phyloP scores from a whole-genome alignment of 306 rosid genomes.

The Acmispon strigosus region DNA sequence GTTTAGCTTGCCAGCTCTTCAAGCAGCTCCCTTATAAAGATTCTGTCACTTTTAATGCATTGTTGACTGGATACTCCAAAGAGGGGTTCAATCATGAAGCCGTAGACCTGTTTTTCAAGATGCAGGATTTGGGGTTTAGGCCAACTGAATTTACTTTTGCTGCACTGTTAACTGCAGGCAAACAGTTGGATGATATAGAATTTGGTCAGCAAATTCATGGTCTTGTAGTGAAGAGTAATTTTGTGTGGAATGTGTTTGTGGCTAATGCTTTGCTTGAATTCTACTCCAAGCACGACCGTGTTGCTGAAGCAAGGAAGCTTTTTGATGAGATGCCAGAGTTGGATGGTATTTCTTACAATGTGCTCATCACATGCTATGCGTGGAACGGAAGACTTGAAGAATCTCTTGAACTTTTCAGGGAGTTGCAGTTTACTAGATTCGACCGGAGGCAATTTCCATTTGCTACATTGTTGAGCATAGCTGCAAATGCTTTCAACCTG shows the following conservation, averaged over 20 bases:
- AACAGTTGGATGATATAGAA: conserved; percentile 47
- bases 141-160: conserved; percentile 82
- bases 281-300: conserved; percentile 63
- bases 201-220: conserved; percentile 73
- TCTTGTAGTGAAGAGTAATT: conserved; percentile 54
- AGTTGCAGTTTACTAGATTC: conserved; percentile 49
- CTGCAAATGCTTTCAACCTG: conserved; percentile 49
- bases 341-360: conserved; percentile 81
- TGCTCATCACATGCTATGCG: conserved; percentile 50
- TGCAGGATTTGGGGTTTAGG: conserved; percentile 50
- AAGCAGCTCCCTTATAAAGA: conserved; percentile 50
- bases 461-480: conserved; percentile 75
- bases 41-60: conserved; percentile 67
- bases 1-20: conserved; percentile 51
- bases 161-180: conserved; percentile 57
- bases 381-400: conserved; percentile 50
- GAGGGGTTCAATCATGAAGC: conserved; percentile 59
- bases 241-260: conserved; percentile 70
- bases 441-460: conserved; percentile 69
- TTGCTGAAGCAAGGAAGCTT: conserved; percentile 47
- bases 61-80: conserved; percentile 70
- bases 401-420: conserved; percentile 48
- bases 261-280: conserved; percentile 88
- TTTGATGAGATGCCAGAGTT: conserved; percentile 73
- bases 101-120: conserved; percentile 47